Conservation (phyloP, 2,329 filamentous ascomycete species). For the Fusarium luffae region DNA sequence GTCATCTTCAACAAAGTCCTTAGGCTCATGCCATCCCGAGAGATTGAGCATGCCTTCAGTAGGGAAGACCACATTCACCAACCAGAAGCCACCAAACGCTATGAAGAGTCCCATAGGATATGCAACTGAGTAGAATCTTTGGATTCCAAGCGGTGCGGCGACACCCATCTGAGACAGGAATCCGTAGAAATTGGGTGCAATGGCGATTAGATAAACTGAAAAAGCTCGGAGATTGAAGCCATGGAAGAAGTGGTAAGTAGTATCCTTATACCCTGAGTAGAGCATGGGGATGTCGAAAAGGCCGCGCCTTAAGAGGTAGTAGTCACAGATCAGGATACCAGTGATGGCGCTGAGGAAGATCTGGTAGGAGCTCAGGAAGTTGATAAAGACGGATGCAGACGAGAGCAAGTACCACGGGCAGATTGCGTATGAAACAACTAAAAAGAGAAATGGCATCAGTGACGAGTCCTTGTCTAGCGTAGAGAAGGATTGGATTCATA, state of each 20-base stretch:
- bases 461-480: too few relatives aligned
- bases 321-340: slow-evolving; percentile 14
- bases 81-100: slow-evolving; percentile 10
- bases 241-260: slow-evolving; percentile 7
- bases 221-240: not conserved
- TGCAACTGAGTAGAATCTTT: not conserved
- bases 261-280: not conserved
- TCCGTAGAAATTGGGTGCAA: slow-evolving; percentile 19
- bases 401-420: slow-evolving; percentile 11
- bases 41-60: rapidly evolving
- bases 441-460: too few relatives aligned
- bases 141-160: not conserved
- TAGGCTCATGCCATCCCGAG: not conserved
- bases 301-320: slow-evolving; percentile 2
- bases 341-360: slow-evolving; percentile 18
- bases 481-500: not conserved
- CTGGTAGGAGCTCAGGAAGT: slow-evolving; percentile 19
- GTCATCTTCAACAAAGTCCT: not conserved
- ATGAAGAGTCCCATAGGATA: not conserved
- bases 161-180: slow-evolving; percentile 17
- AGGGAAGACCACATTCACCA: not conserved
- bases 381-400: slow-evolving; percentile 13
- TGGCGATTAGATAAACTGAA: not conserved
- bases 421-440: slow-evolving; percentile 8
- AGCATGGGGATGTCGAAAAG: slow-evolving; percentile 10